Evolutionary conservation across 208 protist species (phyloP), one percentile per base, ranked within the genome.

Genomic region (Trypanosoma brucei): DNA sequence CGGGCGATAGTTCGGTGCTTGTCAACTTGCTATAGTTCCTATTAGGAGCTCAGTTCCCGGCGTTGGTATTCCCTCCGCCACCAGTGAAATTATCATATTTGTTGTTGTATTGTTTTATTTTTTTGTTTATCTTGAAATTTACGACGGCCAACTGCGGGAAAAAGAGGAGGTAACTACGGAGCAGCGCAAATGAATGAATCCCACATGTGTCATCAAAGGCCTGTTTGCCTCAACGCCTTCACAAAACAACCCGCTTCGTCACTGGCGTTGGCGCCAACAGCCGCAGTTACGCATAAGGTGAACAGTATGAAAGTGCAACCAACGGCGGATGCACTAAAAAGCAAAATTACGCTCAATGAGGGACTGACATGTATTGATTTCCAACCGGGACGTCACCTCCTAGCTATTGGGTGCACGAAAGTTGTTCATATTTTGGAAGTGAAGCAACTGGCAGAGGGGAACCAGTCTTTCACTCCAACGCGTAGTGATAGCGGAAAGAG

Each of bases 401-500:
- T 94, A 22, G 78, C 83, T 3, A 79, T 94, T 39, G 83, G 84
- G 22, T 80, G 81, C 68, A 89, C 85, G 14, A 79, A 83, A 13
- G 79, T 83, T 55, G 64, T 94, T 22, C 75, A 86, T 35, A 64
- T 94, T 31, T 68, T 92, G 39, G 82, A 91, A 57, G 84, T 94
- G 34, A 68, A 82, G 7, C 60, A 70, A 14, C 42, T 46, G 42
- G 11, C 42, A 6, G 8, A 46, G 8, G 42, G 42, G 11, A 11
- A 11, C 42, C 11, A 11, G 6, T 46, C 6, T 11, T 54, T n/a
- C 11, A 54, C 31, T 7, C 50, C 11, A n/a, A 35, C 50, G 11
- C 9, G 9, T 33, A n/a, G 50, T 6, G 50, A 31, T 33, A 54
- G 35, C 44, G 35, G 3, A 35, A 22, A 33, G 3, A 6, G 11